Evolutionary conservation across 768 basidiomycete genomes (phyloP), one percentile per base, ranked within the genome.

Genomic region (Kwoniella mangroviensis): DNA sequence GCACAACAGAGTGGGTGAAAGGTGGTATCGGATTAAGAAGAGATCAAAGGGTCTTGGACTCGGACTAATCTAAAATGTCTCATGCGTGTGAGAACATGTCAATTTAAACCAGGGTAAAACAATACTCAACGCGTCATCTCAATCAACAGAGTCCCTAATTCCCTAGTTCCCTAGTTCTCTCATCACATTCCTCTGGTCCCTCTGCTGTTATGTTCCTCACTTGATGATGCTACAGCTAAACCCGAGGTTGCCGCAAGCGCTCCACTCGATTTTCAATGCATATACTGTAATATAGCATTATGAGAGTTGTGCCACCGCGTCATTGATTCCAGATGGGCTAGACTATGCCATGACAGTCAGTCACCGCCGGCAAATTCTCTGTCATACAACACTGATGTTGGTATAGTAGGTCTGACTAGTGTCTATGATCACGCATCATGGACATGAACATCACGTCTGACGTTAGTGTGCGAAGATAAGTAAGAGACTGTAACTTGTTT

Each of bases 41-140:
- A 1, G 34, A 21, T n/a, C n/a, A 54, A 54, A 24, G 53, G 53
- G 53, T 54, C 24, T 54, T 54, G 24, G 53, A 54, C 53, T 54
- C 24, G 53, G 53, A 54, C 53, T 54, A 22, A 54, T 24, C n/a
- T 12, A 54, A 54, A 54, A 54, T 54, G 12, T 15, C 45, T 49
- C 12, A 49, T 24, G 9, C 6, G 17, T 22, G 53, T 54, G 53
- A 22, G 53, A 54, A 54, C n/a, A 54, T 54, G 53, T 21, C 53
- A 24, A 54, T 54, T 54, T 54, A 54, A 24, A 54, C 53, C 53
- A 54, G 53, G 53, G 53, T 54, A 19, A 24, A 54, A 54, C 53
- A 19, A 24, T 11, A 54, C 9, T 24, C 53, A 54, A n/a, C 21
- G 53, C 53, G 53, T 54, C 53, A 54, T 54, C 53, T 17, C 6